Conservation (phyloP, 1,284 basidiomycete genomes). For the Cystobasidium sp. region DNA sequence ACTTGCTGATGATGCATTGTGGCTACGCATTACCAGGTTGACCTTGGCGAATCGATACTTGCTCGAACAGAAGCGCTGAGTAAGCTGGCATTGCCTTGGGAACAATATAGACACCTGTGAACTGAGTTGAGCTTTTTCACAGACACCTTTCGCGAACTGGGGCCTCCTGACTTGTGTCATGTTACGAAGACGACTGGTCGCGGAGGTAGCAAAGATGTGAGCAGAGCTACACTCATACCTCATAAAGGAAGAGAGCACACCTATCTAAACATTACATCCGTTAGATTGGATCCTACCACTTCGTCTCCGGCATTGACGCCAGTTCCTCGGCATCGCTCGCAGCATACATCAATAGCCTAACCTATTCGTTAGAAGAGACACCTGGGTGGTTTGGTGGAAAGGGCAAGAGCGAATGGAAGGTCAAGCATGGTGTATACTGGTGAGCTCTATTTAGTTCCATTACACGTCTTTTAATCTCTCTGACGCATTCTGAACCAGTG, state of each 20-base stretch:
- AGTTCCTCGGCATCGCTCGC: slow-evolving; percentile 96
- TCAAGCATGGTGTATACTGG: slow-evolving; percentile 93
- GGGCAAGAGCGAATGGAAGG: slow-evolving; percentile 73
- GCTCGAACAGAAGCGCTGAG: slow-evolving; percentile 90
- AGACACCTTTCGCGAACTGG: slow-evolving; percentile 84
- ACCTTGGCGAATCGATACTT: slow-evolving; percentile 85
- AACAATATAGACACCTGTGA: slow-evolving; percentile 20
- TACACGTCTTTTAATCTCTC: neutral
- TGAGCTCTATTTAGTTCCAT: slow-evolving; percentile 57
- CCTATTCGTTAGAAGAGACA: slow-evolving; percentile 89
- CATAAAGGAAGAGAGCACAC: neutral
- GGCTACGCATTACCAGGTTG: slow-evolving; percentile 64
- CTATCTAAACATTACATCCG: slow-evolving; percentile 27
- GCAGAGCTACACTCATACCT: slow-evolving; percentile 51
- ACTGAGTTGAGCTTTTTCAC: slow-evolving; percentile 5
- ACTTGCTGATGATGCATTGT: slow-evolving; percentile 11
- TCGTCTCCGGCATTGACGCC: slow-evolving; percentile 93
- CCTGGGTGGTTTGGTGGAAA: slow-evolving; percentile 84
- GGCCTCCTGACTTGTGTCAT: slow-evolving; percentile 95
- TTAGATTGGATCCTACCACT: slow-evolving; percentile 90
- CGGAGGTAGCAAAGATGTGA: slow-evolving; percentile 79
- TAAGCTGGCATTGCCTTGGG: slow-evolving; percentile 59
- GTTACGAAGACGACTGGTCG: slow-evolving; percentile 89
- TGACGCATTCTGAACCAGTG: slow-evolving; percentile 61
- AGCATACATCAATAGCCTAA: slow-evolving; percentile 96